Evolutionary conservation across 805 yeast species (phyloP).

Genomic region (Candida oleophila): DNA sequence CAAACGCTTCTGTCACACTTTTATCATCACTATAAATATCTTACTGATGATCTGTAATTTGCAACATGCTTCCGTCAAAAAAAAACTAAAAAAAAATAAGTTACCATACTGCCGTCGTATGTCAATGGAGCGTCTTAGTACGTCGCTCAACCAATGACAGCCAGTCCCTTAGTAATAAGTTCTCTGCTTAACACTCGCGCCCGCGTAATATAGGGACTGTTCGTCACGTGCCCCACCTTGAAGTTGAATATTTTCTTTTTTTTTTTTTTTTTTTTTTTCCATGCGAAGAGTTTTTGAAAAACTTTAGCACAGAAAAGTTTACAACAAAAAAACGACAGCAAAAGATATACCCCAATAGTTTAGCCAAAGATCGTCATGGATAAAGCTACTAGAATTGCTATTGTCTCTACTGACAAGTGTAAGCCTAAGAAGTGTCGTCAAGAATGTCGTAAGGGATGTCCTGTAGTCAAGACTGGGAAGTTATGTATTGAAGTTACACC

Average conservation of each 20-base stretch:
- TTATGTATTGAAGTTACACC: slow-evolving; percentile 96
- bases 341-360: no score
- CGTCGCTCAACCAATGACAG: not conserved
- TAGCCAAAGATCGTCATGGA: slow-evolving; percentile 26
- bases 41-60: no score
- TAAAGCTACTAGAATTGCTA: slow-evolving; percentile 83
- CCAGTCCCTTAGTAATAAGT: not conserved
- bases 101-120: no score
- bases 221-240: not conserved
- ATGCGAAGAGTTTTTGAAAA: not conserved
- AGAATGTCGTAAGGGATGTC: slow-evolving; percentile 96
- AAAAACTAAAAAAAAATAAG: no score
- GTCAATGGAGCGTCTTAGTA: no score
- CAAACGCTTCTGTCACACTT: no score
- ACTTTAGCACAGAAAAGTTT: not conserved
- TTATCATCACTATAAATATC: no score
- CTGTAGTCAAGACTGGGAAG: slow-evolving; percentile 97
- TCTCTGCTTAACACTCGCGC: not conserved
- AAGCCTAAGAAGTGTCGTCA: slow-evolving; percentile 98
- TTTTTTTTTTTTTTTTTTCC: not conserved
- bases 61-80: no score
- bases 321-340: not conserved
- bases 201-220: not conserved
- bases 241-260: not conserved
- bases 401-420: slow-evolving; percentile 91